Base-by-base conservation (phyloP, 2,329 filamentous ascomycete genomes). In the Pseudogymnoascus sp. region DNA sequence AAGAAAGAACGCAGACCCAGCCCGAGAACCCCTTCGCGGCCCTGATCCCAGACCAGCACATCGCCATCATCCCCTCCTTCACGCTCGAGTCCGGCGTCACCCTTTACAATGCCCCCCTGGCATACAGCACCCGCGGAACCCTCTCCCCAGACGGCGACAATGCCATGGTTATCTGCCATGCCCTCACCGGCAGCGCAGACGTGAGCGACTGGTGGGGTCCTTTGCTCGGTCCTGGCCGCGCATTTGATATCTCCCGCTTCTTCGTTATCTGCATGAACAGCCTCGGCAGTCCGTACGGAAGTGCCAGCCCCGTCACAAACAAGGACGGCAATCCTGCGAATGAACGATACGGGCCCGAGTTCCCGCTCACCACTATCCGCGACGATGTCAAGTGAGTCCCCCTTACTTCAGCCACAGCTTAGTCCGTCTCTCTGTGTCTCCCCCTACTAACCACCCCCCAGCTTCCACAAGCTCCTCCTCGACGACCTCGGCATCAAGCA, bases 201-300 rank as follows among this genome's bases (percentile, higher is more conserved):
- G 90, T 93, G 28, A 82, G 85, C 69, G 91, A 95, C 75, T 96
- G 91, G 91, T 95, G 91, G 91, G 90, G 90, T 0, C 90, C 90
- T 37, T 79, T 95, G 16, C 81, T 95, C 1, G 90, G 90, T 36
- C 84, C 89, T 62, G 90, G 90, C 1, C 85, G 88, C 68, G 89
- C 89, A 1, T 93, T 95, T 72, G 91, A 96, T 74, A 88, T 86
- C 57, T 90, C 89, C 19, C 82, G 89, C 67, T 96, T 95, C 80
- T 96, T 93, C 74, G 82, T 95, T 65, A 85, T 95, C 60, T 95
- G 90, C 76, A 88, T 93, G 80, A 95, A 95, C 78, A 92, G 90
- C 74, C 76, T 93, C 60, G 91, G 91, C 54, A 93, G 90, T 71
- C 91, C 91, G 0, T 96, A 96, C 72, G 91, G 91, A 31, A 91